A percentile compares a stretch with the other conserved stretches of the same genome.
phyloP scores from a whole-genome alignment of 768 basidiomycete genomes.

The Hortiboletus flavorubellus region DNA sequence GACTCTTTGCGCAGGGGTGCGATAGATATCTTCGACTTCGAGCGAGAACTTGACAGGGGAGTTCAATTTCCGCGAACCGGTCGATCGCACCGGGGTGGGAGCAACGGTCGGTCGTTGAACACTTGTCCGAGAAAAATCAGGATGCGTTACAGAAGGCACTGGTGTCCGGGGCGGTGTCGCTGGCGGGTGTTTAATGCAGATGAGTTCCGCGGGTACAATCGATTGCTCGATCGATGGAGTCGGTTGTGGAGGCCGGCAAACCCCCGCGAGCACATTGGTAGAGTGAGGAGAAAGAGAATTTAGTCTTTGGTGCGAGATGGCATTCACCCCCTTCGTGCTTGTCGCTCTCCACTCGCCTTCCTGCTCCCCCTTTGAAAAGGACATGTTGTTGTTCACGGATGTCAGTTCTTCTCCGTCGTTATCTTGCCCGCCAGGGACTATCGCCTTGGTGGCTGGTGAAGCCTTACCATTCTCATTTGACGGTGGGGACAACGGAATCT shows the following conservation, averaged over 20 bases:
- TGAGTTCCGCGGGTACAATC: conserved; percentile 3
- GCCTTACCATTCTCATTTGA: conserved; percentile 22
- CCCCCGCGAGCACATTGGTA: conserved; percentile 37
- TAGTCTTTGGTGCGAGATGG: conserved; percentile 39
- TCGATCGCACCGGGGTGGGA: conserved; percentile 29
- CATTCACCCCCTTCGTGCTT: not conserved
- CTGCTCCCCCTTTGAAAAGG: not conserved
- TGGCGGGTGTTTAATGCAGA: conserved; percentile 19
- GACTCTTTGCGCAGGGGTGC: conserved; percentile 65
- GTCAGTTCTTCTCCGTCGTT: not conserved
- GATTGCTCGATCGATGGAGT: conserved; percentile 16
- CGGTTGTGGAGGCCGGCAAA: conserved; percentile 29
- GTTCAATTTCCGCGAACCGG: conserved; percentile 5
- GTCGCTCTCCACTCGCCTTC: conserved; percentile 37
- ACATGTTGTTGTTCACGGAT: not conserved
- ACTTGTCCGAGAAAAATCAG: conserved; percentile 16
- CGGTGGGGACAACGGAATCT: conserved; percentile 17
- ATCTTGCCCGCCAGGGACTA: not conserved
- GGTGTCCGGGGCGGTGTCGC: conserved; percentile 19
- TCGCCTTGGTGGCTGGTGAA: conserved; percentile 3
- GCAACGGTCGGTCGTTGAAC: conserved; percentile 29
- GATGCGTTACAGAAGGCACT: conserved; percentile 8
- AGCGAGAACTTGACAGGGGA: conserved; percentile 36
- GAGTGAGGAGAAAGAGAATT: conserved; percentile 63
- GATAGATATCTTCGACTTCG: conserved; percentile 37